These are phyloP conservation scores for Fonsecaea pugnacius DNA, from an alignment of 2,329 filamentous ascomycete genomes.

Conservation along the genomic window DNA sequence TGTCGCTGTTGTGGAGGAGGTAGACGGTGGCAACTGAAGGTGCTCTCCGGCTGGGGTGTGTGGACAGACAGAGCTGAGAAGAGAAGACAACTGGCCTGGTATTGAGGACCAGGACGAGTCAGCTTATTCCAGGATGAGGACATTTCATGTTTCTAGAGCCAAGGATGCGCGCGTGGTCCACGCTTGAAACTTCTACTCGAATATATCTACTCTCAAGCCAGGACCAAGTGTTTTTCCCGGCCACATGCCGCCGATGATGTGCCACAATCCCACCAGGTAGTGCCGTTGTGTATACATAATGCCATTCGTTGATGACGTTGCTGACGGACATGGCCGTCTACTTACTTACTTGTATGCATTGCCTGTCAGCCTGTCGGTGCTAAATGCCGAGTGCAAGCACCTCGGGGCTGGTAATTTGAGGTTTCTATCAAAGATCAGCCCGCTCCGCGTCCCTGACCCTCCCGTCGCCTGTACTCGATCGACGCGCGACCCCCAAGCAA, in stretches of 20 bases:
- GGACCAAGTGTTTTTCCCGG: background rate
- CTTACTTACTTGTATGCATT: background rate
- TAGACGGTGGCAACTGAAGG: background rate
- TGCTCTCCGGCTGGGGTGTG: no score
- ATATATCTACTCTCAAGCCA: background rate
- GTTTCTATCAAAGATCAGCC: background rate
- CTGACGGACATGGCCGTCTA: background rate
- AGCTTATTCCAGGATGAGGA: no score
- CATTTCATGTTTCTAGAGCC: no score
- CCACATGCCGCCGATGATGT: background rate
- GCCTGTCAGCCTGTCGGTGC: background rate
- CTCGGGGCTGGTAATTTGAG: background rate
- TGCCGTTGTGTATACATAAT: background rate
- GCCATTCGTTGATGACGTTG: background rate
- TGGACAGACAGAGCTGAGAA: no score
- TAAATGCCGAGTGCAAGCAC: background rate
- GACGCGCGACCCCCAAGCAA: no score
- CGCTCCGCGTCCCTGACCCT: background rate
- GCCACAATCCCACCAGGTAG: no score
- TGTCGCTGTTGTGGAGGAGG: slow-evolving; percentile 44
- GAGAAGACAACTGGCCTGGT: no score
- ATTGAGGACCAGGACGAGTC: no score
- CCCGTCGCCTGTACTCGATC: no score
- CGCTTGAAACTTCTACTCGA: no score
- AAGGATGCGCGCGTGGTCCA: no score